Base-by-base conservation (phyloP, 1,284 basidiomycete genomes). In the Ceratobasidium sp. region DNA sequence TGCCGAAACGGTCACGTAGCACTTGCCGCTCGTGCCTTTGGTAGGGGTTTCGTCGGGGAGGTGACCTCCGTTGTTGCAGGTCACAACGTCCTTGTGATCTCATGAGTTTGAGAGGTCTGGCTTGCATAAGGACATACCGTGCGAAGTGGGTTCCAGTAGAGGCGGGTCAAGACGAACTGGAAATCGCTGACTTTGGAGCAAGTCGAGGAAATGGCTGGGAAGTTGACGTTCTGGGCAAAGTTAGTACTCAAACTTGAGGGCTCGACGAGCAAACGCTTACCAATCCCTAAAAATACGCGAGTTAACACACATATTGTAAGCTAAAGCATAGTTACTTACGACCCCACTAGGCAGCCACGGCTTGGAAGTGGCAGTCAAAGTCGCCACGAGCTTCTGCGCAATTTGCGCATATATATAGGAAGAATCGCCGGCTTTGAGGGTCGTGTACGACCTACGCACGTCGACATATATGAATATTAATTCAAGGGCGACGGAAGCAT, bases 161-260 rank as follows among this genome's bases (percentile, higher is more conserved):
- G 75, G n/a, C 84, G 77, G 47, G 84, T 82, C 50, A 85, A 75
- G 1, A 85, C 78, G 73, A 81, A 86, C 62, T 78, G 76, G 76
- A 78, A 83, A 71, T 77, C 78, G 5, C 74, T 73, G 4, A 78
- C 75, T 17, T 73, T 73, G 13, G 79, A 45, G 73, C 84, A 85
- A 29, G 73, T 76, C 20, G 58, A 69, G 43, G 79, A 76, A 1
- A 78, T 80, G 29, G 79, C 72, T 0, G 82, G 80, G 75, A 81
- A 85, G 77, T 86, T 86, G 71, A 86, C 83, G 75, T 85, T 85
- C 64, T 86, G 69, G 12, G 17, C 20, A 7, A 12, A 34, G 7
- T 47, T 6, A 67, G 27, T 15, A n/a, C 20, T 17, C 22, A 6
- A 43, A n/a, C 29, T 5, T 10, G 22, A 13, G 1, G 13, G 27